Evolutionary conservation across 2,329 filamentous ascomycete genomes (phyloP).

Genomic region (Paracorniculantispora psalliotae): DNA sequence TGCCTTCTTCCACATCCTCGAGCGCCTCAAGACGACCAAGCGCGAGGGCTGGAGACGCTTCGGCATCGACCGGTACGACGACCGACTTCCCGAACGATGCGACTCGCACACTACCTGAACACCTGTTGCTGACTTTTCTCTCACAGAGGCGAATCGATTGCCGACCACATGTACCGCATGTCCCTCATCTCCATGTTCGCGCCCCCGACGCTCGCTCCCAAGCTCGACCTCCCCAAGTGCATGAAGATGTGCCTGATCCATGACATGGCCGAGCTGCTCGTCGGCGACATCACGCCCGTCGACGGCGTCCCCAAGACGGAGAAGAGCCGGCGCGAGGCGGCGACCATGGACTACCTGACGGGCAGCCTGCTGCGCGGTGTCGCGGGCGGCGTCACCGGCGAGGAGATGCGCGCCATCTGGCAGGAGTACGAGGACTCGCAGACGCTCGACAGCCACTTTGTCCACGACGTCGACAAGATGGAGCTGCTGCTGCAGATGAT

Average conservation of each 20-base stretch:
- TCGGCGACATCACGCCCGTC: conserved; percentile 94
- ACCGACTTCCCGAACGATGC: not conserved
- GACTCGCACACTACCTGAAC: not conserved
- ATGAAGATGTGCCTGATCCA: conserved; percentile 94
- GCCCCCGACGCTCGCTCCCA: conserved; percentile 64
- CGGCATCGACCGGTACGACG: conserved; percentile 55
- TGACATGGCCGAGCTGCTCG: conserved; percentile 93
- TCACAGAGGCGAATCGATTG: conserved; percentile 75
- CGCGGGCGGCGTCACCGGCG: conserved; percentile 64
- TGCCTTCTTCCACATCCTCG: conserved; percentile 90
- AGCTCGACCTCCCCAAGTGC: conserved; percentile 75
- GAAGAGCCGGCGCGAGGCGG: conserved; percentile 80
- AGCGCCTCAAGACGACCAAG: conserved; percentile 92
- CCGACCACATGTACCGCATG: conserved; percentile 99
- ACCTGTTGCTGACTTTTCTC: not conserved
- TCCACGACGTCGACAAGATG: conserved; percentile 97
- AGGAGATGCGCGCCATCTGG: conserved; percentile 76
- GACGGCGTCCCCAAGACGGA: conserved; percentile 81
- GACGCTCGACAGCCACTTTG: conserved; percentile 81
- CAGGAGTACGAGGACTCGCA: conserved; percentile 89
- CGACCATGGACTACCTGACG: conserved; percentile 89
- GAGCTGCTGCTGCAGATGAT: conserved; percentile 93
- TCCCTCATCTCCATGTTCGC: conserved; percentile 91
- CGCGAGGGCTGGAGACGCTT: conserved; percentile 95
- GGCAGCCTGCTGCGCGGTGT: conserved; percentile 67